These are phyloP conservation scores for Mangifera indica DNA, from an alignment of 345 rosid genomes.

Conservation along the genomic window DNA sequence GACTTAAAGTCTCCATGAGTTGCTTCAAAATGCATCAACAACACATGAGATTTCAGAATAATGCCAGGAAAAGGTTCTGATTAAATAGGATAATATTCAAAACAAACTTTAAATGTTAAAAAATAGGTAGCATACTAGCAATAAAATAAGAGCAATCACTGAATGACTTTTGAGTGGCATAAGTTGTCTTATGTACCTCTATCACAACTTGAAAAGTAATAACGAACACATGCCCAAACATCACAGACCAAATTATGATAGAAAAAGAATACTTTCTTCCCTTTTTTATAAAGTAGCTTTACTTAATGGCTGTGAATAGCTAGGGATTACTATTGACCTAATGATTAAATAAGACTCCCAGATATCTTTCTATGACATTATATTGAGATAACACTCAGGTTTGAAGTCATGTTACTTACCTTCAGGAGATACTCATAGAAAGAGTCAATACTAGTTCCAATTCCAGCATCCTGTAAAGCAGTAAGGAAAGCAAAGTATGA, in stretches of 20 bases:
- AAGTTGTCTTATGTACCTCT: neutral
- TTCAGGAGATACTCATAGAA: conserved; percentile 96
- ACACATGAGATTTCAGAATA: neutral
- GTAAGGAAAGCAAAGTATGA: conserved; percentile 12
- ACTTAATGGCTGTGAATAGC: neutral
- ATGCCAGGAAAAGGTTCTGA: neutral
- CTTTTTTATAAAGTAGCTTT: neutral
- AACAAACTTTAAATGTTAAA: neutral
- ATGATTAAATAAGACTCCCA: neutral
- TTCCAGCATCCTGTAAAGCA: conserved; percentile 96
- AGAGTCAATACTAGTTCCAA: conserved; percentile 97
- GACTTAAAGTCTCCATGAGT: neutral
- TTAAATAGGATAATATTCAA: neutral
- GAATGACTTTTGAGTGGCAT: neutral
- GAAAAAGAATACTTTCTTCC: neutral
- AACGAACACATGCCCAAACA: neutral
- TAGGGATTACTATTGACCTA: neutral
- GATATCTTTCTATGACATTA: neutral
- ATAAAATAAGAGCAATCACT: neutral
- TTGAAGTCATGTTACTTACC: conserved; percentile 42
- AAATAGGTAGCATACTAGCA: neutral
- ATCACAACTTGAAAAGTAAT: neutral
- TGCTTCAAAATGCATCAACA: neutral
- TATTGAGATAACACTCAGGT: conserved; percentile 8
- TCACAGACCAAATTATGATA: neutral